Evolutionary conservation across 2,329 filamentous ascomycete species (phyloP).

Genomic region (Apiospora arundinis): DNA sequence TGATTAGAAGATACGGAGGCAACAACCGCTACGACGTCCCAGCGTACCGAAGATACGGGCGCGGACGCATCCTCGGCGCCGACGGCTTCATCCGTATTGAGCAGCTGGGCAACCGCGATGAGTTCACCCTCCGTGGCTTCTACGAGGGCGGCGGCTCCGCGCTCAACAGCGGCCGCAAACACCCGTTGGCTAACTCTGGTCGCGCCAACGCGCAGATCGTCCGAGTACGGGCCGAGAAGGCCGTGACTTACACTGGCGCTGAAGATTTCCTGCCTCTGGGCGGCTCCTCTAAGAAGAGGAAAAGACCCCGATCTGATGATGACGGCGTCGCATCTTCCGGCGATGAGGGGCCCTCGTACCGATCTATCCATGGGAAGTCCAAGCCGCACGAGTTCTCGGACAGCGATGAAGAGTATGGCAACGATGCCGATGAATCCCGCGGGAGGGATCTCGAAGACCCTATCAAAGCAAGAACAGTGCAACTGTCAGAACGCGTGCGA

Average conservation of each 20-base stretch:
- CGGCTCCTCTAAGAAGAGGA: conserved; percentile 49
- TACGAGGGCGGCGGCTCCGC: conserved; percentile 48
- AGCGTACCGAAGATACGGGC: conserved; percentile 70
- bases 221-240: conserved; percentile 44
- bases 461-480: conserved; percentile 60
- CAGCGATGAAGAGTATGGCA: conserved; percentile 57
- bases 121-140: conserved; percentile 56
- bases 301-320: conserved; percentile 37
- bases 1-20: conserved; percentile 77
- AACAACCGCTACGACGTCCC: conserved; percentile 77
- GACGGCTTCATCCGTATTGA: conserved; percentile 68
- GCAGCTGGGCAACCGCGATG: conserved; percentile 63
- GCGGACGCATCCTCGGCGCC: conserved; percentile 74
- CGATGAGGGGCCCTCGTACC: conserved; percentile 62
- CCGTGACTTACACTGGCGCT: conserved; percentile 33
- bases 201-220: conserved; percentile 48
- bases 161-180: conserved; percentile 52
- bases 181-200: conserved; percentile 51
- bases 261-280: conserved; percentile 58
- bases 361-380: conserved; percentile 70
- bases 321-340: conserved; percentile 33
- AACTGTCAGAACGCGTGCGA: conserved; percentile 69
- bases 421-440: conserved; percentile 46
- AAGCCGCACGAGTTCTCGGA: conserved; percentile 55
- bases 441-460: conserved; percentile 48